Base-by-base conservation (phyloP, 257 asterid genomes). In the Thymus mandschuricus region DNA sequence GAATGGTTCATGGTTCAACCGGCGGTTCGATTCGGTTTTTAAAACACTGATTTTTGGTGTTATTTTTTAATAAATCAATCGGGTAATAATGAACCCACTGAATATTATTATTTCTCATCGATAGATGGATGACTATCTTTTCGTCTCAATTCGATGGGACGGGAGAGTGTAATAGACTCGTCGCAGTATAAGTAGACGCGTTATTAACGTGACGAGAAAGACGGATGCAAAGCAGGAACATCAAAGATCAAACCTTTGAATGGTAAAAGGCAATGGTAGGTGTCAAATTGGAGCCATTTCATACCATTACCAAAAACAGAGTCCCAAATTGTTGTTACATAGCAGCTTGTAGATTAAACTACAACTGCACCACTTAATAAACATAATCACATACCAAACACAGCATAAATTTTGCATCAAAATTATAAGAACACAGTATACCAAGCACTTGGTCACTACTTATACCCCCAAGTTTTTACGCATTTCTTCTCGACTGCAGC, bases 261-360 rank as follows among this genome's bases (percentile, higher is more conserved):
- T 54, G 34, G 56, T 50, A 3, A 40, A 71, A 64, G 33, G 33
- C 71, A 46, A 27, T 1, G 61, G 34, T 38, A 60, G 46, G 60
- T 67, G 64, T 68, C 60, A 33, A 67, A 34, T 31, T 21, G 45
- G 70, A 76, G 75, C 61, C 68, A 65, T 56, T 45, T 49, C 34
- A 71, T 68, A 72, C 43, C 72, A 61, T 21, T 21, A 21, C 21
- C 21, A 21, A 21, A 70, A 77, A 33, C 46, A 34, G 76, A 76
- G 48, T 68, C 71, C 68, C 72, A 83, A 29, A 80, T 50, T 75
- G 79, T 80, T 74, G 79, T 80, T 74, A 71, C 77, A 75, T 69
- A 77, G 70, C 68, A 76, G 76, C 71, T 79, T 73, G 82, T 67
- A 65, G 81, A 75, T 59, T 74, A 64, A 67, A 52, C 70, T 73